These are phyloP conservation scores for Ulota crispa DNA, from an alignment of 225 moss, liverwort and hornwort genomes.

Conservation along the genomic window DNA sequence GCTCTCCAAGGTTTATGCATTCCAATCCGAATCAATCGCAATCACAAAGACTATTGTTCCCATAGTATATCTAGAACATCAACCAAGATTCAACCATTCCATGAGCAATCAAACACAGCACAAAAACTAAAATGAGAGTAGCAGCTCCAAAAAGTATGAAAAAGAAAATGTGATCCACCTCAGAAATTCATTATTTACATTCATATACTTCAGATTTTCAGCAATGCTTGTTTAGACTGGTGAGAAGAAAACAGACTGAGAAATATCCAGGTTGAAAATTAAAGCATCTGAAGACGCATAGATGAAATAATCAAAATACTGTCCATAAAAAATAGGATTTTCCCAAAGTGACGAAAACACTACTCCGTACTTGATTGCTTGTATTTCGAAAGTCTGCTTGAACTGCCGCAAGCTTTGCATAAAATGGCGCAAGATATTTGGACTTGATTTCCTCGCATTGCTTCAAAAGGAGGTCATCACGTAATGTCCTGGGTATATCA, in stretches of 20 bases:
- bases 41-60: not conserved
- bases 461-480: constrained; percentile 69
- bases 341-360: constrained; percentile 13
- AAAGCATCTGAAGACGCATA: not conserved
- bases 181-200: not conserved
- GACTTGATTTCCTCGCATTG: constrained; percentile 80
- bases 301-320: not conserved
- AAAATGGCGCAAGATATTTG: constrained; percentile 74
- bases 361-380: constrained; percentile 75
- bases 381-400: constrained; percentile 61
- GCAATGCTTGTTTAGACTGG: not conserved
- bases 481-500: constrained; percentile 72
- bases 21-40: constrained; percentile 10
- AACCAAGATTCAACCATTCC: not conserved
- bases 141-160: not conserved
- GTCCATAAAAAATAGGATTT: not conserved
- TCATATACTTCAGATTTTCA: not conserved
- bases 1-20: constrained; percentile 3
- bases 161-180: not conserved
- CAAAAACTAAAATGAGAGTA: not conserved
- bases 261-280: not conserved
- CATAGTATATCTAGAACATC: not conserved
- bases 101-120: not conserved
- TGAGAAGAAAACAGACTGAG: not conserved
- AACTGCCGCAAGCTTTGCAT: constrained; percentile 64